Percentiles rank a stretch among this genome's conserved stretches.
Conservation (phyloP, 1,284 basidiomycete species). For the Phenoliferia sp. region DNA sequence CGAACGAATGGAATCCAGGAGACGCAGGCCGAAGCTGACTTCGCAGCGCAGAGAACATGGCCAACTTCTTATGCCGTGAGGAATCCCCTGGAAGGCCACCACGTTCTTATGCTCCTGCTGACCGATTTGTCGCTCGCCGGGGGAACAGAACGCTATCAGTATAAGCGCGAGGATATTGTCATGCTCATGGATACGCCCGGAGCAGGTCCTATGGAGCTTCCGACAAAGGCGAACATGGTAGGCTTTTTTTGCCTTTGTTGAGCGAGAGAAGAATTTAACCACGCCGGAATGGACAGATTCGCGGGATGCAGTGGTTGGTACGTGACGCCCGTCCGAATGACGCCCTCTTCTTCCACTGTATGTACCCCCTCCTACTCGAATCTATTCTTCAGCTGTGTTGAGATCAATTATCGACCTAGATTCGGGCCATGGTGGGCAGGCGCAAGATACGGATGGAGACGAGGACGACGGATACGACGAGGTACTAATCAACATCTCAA, state of each 20-base stretch:
- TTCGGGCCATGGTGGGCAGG: constrained; percentile 80
- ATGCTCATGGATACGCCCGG: constrained; percentile 69
- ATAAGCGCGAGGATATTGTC: constrained; percentile 77
- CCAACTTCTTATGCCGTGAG: constrained; percentile 57
- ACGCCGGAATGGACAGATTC: constrained; percentile 50
- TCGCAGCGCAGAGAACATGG: constrained; percentile 55
- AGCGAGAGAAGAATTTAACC: background rate
- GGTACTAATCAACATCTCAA: background rate
- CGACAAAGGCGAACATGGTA: constrained; percentile 78
- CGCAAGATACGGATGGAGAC: constrained; percentile 54
- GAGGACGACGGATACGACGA: constrained; percentile 49
- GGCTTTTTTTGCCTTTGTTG: constrained; percentile 32
- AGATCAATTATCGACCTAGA: constrained; percentile 38
- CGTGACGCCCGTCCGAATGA: constrained; percentile 71
- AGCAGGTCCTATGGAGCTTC: constrained; percentile 56
- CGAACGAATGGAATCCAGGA: background rate
- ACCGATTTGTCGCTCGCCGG: background rate
- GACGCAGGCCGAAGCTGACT: background rate
- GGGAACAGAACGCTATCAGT: constrained; percentile 56
- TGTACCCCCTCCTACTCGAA: constrained; percentile 30
- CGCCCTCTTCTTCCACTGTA: constrained; percentile 81
- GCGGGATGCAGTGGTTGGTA: constrained; percentile 88
- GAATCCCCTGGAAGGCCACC: constrained; percentile 46
- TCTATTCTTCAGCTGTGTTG: background rate
- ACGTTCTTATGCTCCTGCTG: background rate